Conservation (phyloP, 2,329 filamentous ascomycete genomes). For the Claviceps capensis region DNA sequence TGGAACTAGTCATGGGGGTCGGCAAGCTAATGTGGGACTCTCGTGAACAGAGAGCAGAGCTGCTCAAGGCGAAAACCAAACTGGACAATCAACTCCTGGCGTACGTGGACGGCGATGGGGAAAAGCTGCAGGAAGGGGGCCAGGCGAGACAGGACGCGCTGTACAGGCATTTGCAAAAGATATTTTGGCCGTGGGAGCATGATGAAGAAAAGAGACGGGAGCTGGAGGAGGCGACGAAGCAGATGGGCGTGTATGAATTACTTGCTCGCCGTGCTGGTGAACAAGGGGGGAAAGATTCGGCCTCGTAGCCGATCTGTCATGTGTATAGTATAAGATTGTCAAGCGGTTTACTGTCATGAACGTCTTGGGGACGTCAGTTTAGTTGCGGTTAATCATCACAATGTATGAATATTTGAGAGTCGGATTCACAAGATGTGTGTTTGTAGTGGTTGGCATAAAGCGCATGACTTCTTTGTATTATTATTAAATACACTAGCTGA, state of each 20-base stretch:
- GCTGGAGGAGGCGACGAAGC: constrained; percentile 18
- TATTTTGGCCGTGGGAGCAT: constrained; percentile 19
- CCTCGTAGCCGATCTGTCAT: too few species aligned
- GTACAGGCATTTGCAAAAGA: constrained; percentile 27
- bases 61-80: constrained; percentile 27
- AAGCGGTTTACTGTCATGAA: too few species aligned
- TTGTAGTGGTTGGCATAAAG: too few species aligned
- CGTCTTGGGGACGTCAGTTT: too few species aligned
- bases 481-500: too few species aligned
- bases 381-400: too few species aligned
- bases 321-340: too few species aligned
- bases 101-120: constrained; percentile 16
- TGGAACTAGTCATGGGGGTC: constrained; percentile 33
- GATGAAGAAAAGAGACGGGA: constrained; percentile 12
- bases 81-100: constrained; percentile 26
- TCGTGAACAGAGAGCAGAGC: constrained; percentile 23
- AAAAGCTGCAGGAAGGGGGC: constrained; percentile 18
- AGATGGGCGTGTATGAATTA: constrained; percentile 30
- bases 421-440: too few species aligned
- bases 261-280: constrained; percentile 5
- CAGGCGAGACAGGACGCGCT: constrained; percentile 25
- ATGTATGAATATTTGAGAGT: too few species aligned
- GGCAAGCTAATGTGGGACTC: constrained; percentile 30
- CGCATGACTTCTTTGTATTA: too few species aligned
- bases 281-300: too few species aligned